Evolutionary conservation across 768 basidiomycete genomes (phyloP).

Genomic region (Collybiopsis luxurians): DNA sequence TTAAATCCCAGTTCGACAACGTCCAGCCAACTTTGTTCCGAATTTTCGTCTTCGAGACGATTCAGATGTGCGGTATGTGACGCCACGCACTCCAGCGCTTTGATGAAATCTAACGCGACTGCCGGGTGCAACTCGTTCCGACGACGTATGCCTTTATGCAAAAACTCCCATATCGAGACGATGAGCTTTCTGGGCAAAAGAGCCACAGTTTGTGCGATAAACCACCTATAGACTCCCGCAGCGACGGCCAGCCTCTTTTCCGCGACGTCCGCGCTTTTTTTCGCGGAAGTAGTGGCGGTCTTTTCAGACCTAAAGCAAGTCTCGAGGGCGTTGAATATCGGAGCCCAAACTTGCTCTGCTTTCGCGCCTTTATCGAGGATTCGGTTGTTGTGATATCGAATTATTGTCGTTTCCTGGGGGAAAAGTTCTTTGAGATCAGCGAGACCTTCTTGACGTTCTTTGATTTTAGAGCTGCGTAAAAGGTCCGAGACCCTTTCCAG

Average conservation of each 20-base stretch:
- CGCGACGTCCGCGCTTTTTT: conserved; percentile 42
- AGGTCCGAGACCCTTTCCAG: conserved; percentile 47
- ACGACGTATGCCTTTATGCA: conserved; percentile 57
- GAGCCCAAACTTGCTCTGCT: conserved; percentile 50
- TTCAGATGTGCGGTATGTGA: conserved; percentile 76
- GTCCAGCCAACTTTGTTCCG: conserved; percentile 49
- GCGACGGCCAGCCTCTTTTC: conserved; percentile 63
- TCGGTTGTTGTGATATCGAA: conserved; percentile 35
- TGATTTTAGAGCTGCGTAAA: conserved; percentile 62
- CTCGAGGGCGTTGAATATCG: conserved; percentile 74
- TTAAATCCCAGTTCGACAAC: conserved; percentile 76
- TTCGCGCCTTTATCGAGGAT: conserved; percentile 31
- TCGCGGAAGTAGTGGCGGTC: conserved; percentile 32
- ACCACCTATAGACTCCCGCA: conserved; percentile 66
- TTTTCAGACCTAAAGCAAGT: conserved; percentile 63
- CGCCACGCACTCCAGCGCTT: conserved; percentile 66
- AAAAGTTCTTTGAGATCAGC: conserved; percentile 49
- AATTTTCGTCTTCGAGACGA: conserved; percentile 50
- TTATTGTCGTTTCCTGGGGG: conserved; percentile 42
- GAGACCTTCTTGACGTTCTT: conserved; percentile 67
- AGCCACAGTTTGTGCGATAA: conserved; percentile 61
- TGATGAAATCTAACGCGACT: conserved; percentile 78
- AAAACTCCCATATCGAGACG: conserved; percentile 59
- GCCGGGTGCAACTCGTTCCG: conserved; percentile 53
- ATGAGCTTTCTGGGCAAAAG: conserved; percentile 54